Percentiles rank a stretch among this genome's conserved stretches.
These are phyloP conservation scores for Gonapodya sp. DNA, from an alignment of 192 early-diverging fungal genomes.

Conservation along the genomic window DNA sequence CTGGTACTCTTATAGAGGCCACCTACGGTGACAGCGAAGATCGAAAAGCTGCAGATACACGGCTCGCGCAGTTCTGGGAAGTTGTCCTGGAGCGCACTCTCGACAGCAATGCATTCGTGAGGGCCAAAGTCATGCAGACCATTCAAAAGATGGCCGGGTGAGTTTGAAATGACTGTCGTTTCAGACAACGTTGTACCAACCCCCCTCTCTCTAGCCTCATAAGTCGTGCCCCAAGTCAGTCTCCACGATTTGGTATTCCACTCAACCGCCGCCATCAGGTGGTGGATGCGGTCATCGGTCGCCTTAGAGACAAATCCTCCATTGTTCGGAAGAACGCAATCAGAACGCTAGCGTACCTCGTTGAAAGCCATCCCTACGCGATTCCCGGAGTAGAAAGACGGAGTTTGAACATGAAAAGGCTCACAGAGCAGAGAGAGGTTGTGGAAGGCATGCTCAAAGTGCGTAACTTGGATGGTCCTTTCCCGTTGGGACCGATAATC, in stretches of 20 bases:
- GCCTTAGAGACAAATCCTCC: constrained; percentile 84
- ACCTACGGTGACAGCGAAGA: constrained; percentile 47
- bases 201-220: not conserved
- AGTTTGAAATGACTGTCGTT: constrained; percentile 17
- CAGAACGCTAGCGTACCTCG: constrained; percentile 66
- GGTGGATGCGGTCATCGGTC: constrained; percentile 56
- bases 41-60: constrained; percentile 59
- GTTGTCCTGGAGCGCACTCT: constrained; percentile 84
- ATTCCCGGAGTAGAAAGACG: not conserved
- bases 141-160: constrained; percentile 71
- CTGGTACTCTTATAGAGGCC: constrained; percentile 74
- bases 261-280: constrained; percentile 48
- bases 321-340: constrained; percentile 85
- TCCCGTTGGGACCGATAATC: too few relatives aligned
- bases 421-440: constrained; percentile 19
- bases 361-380: constrained; percentile 73
- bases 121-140: constrained; percentile 82
- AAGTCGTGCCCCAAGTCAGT: not conserved
- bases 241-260: constrained; percentile 34
- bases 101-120: constrained; percentile 76
- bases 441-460: constrained; percentile 5
- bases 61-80: constrained; percentile 81
- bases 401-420: constrained; percentile 15
- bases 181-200: not conserved
- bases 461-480: too few relatives aligned